Base-by-base conservation (phyloP, 495 filamentous ascomycete genomes). In the Evansstolkia leycettana region DNA sequence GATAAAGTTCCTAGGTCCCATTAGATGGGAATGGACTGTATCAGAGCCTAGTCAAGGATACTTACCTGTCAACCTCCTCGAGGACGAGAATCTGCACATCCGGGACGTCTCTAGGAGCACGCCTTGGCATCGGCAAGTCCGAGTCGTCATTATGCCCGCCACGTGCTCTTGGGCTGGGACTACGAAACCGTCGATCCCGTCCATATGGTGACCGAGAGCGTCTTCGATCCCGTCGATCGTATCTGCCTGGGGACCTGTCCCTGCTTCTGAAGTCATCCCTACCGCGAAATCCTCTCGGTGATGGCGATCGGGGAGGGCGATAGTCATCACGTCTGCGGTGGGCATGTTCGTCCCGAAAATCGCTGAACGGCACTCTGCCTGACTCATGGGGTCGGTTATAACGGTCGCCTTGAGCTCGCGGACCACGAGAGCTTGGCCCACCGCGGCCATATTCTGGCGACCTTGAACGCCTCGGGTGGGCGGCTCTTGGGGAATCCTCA, bases 51-150 rank as follows among this genome's bases (percentile, higher is more conserved):
- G n/a, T 16, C 13, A 19, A 33, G 13, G 15, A 12, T 7, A 52
- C 71, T 43, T 40, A 79, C 77, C 73, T 69, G 26, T 85, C 78
- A 9, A 94, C 65, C 48, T 88, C 78, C 43, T 89, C 80, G 10
- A 84, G 56, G 1, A 93, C 72, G 2, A 98, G 65, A 17, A 95
- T 70, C 47, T 94, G 89, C 17, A 96, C 82, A 46, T 96, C 90
- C 3, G 90, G 90, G 14, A 96, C 76, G 40, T 94, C 77, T 35
- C 70, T 61, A 1, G 82, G 75, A 33, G 72, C 70, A 40, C 89
- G 74, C 39, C 78, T 67, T 16, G 87, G 83, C 13, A 94, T 69
- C 11, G 78, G 78, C 2, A 83, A 60, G 27, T 75, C 70, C 15
- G 67, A 63, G 43, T 81, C 80, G 14, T 67, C 65, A 24, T 76